Conservation (phyloP, 345 rosid species). For the Gossypium mustelinum region DNA sequence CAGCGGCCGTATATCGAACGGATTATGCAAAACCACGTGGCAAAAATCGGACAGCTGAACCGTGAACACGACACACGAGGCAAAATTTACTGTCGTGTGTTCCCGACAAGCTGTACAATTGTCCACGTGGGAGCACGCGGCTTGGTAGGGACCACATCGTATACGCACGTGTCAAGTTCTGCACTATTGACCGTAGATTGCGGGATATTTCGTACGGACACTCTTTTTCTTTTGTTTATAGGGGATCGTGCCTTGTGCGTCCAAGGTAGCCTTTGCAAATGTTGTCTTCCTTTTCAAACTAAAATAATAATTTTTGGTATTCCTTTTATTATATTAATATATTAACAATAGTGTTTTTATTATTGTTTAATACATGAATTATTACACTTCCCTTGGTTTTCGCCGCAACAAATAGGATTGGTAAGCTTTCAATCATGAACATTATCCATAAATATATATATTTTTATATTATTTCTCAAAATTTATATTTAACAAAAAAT, state of each 20-base stretch:
- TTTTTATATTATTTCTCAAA: too few species aligned
- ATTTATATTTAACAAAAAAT: too few species aligned
- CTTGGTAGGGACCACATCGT: background rate
- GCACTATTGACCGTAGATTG: conserved; percentile 4
- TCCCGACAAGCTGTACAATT: conserved; percentile 5
- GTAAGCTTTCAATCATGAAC: background rate
- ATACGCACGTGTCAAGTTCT: background rate
- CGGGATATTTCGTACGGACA: conserved; percentile 12
- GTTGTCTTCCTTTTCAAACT: too few species aligned
- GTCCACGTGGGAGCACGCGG: conserved; percentile 12
- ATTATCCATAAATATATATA: too few species aligned
- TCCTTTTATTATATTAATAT: background rate
- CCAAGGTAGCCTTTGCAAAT: background rate
- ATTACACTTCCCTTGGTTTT: background rate
- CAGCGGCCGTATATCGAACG: background rate
- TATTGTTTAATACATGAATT: background rate
- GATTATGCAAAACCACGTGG: background rate
- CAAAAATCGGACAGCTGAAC: background rate
- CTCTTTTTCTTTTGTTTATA: background rate
- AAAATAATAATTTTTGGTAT: too few species aligned
- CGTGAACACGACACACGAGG: background rate
- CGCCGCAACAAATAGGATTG: background rate
- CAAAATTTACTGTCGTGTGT: background rate
- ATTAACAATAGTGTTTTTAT: background rate
- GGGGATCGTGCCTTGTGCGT: conserved; percentile 5